phyloP scores from a whole-genome alignment of 345 rosid species.

The Salix dunnii region DNA sequence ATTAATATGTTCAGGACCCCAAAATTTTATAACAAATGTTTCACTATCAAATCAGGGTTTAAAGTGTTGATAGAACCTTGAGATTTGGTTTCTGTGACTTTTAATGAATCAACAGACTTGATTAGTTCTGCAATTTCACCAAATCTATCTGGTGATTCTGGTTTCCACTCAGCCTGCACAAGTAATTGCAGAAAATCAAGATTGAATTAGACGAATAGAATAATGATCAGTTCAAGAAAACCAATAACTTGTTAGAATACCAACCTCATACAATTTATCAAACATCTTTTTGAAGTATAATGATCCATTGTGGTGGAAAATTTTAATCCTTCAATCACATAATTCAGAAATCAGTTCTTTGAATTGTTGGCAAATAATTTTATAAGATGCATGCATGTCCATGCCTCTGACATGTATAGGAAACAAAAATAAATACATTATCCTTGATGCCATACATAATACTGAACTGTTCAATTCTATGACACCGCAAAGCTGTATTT shows the following conservation, averaged over 20 bases:
- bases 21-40: neutral
- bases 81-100: conserved; percentile 53
- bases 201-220: neutral
- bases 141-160: conserved; percentile 67
- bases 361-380: too few species aligned
- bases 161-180: conserved; percentile 86
- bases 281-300: conserved; percentile 72
- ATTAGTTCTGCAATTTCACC: conserved; percentile 66
- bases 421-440: neutral
- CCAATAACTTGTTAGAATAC: conserved; percentile 4
- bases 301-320: conserved; percentile 77
- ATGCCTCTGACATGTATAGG: neutral
- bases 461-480: neutral
- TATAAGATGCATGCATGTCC: too few species aligned
- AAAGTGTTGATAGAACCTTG: conserved; percentile 45
- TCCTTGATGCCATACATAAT: neutral
- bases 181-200: neutral
- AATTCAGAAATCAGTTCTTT: conserved; percentile 4
- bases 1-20: conserved; percentile 11
- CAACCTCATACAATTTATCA: conserved; percentile 86
- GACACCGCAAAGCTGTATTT: neutral
- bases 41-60: conserved; percentile 1
- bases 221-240: neutral
- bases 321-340: conserved; percentile 59
- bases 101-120: conserved; percentile 58